phyloP scores from a whole-genome alignment of 805 yeast species.

The Debaryomyces prosopidis region DNA sequence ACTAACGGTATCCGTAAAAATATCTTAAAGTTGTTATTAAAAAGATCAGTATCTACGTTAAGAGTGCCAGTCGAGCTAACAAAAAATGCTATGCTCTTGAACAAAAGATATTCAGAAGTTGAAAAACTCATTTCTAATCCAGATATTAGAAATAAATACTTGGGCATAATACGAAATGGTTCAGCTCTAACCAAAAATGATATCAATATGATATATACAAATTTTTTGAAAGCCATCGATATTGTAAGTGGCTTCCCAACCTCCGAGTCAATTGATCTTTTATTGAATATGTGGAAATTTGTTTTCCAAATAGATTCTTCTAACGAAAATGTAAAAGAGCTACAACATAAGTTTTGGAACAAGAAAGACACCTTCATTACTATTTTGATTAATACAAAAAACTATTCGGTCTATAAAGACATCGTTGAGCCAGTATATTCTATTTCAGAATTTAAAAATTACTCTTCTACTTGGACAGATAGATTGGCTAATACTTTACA shows the following conservation, averaged over 20 bases:
- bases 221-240: slow-evolving; percentile 23
- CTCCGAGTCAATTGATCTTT: slow-evolving; percentile 14
- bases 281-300: slow-evolving; percentile 25
- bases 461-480: slow-evolving; percentile 22
- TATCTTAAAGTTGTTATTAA: background rate
- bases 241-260: slow-evolving; percentile 19
- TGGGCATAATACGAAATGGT: slow-evolving; percentile 11
- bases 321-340: slow-evolving; percentile 2
- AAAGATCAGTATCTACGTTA: background rate
- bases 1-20: background rate
- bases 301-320: slow-evolving; percentile 13
- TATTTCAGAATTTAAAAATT: background rate
- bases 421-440: slow-evolving; percentile 18
- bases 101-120: background rate
- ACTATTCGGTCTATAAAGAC: slow-evolving; percentile 20
- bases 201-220: slow-evolving; percentile 13
- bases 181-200: slow-evolving; percentile 8
- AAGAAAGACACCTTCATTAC: slow-evolving; percentile 24
- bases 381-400: slow-evolving; percentile 26
- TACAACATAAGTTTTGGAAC: slow-evolving; percentile 18
- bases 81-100: background rate
- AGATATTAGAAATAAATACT: slow-evolving; percentile 9
- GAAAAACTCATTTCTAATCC: background rate
- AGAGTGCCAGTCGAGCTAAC: background rate
- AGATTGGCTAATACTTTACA: slow-evolving; percentile 22